A percentile compares a stretch with the other conserved stretches of the same genome.
Conservation (phyloP, 108 stramenopile species). For the Nitzschia sp. region DNA sequence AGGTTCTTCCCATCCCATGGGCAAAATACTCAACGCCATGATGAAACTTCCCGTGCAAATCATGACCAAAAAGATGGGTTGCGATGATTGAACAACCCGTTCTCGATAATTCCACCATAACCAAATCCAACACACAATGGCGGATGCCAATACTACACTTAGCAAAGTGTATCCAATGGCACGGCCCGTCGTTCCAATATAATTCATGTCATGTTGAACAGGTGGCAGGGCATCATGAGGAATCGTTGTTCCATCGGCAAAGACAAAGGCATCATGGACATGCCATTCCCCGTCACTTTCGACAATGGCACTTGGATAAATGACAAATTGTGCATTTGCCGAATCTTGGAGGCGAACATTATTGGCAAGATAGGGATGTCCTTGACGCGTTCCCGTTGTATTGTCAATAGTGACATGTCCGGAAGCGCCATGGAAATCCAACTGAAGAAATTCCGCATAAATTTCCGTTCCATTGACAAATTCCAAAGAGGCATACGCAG, state of each 20-base stretch:
- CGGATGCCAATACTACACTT: not conserved
- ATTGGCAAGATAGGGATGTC: not conserved
- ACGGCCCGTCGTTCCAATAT: slow-evolving; percentile 6
- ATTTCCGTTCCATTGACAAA: slow-evolving; percentile 8
- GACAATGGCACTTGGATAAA: not conserved
- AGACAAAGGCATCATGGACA: not conserved
- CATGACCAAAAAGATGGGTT: slow-evolving; percentile 51
- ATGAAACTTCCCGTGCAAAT: slow-evolving; percentile 49
- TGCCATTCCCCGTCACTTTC: not conserved
- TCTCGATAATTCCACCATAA: slow-evolving; percentile 1
- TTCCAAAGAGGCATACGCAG: no score
- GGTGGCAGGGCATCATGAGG: not conserved
- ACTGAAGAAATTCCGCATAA: not conserved
- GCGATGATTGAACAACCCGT: slow-evolving; percentile 27
- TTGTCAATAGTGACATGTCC: not conserved
- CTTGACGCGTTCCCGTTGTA: slow-evolving; percentile 6
- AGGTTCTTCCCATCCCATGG: slow-evolving; percentile 27
- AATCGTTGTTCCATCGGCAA: not conserved
- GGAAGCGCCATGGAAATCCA: not conserved
- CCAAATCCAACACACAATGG: slow-evolving; percentile 35
- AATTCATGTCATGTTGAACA: slow-evolving; percentile 13
- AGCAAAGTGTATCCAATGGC: slow-evolving; percentile 16
- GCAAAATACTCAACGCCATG: slow-evolving; percentile 37
- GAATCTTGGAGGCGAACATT: not conserved
- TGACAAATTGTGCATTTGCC: not conserved